These are phyloP conservation scores for Amaranthus cruentus DNA, from an alignment of 148 eudicot genomes.

Conservation along the genomic window DNA sequence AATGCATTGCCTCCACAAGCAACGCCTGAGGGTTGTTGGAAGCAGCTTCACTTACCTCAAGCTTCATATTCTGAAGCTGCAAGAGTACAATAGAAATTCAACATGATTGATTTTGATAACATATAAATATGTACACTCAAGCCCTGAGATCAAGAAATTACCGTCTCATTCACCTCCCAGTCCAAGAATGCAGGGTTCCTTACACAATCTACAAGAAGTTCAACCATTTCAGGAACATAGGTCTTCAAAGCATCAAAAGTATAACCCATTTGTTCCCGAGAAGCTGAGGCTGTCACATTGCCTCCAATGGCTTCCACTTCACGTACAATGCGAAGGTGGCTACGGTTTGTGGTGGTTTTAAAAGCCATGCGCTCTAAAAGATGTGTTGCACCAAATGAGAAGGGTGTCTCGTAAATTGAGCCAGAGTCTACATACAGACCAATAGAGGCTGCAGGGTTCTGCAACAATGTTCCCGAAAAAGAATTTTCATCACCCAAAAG, in stretches of 20 bases:
- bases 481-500: background rate
- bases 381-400: constrained; percentile 69
- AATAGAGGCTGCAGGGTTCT: constrained; percentile 85
- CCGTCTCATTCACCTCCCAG: constrained; percentile 97
- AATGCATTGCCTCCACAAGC: constrained; percentile 82
- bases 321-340: constrained; percentile 81
- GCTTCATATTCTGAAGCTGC: constrained; percentile 72
- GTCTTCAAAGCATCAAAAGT: constrained; percentile 85
- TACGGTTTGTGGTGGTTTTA: constrained; percentile 75
- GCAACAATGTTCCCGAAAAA: constrained; percentile 25
- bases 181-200: constrained; percentile 95
- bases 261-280: constrained; percentile 95
- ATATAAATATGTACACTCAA: background rate
- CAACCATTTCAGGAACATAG: constrained; percentile 90
- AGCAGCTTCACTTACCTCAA: constrained; percentile 63
- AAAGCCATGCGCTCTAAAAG: constrained; percentile 97
- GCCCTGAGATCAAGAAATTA: constrained; percentile 26
- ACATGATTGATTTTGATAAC: background rate
- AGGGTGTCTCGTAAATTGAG: constrained; percentile 79
- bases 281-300: constrained; percentile 67
- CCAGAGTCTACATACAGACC: constrained; percentile 80
- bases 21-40: constrained; percentile 77
- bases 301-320: constrained; percentile 99
- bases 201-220: constrained; percentile 83
- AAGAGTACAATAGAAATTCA: constrained; percentile 7